Evolutionary conservation across 768 basidiomycete genomes (phyloP), one percentile per base, ranked within the genome.

Genomic region (Rhodosporidiobolus sp.): DNA sequence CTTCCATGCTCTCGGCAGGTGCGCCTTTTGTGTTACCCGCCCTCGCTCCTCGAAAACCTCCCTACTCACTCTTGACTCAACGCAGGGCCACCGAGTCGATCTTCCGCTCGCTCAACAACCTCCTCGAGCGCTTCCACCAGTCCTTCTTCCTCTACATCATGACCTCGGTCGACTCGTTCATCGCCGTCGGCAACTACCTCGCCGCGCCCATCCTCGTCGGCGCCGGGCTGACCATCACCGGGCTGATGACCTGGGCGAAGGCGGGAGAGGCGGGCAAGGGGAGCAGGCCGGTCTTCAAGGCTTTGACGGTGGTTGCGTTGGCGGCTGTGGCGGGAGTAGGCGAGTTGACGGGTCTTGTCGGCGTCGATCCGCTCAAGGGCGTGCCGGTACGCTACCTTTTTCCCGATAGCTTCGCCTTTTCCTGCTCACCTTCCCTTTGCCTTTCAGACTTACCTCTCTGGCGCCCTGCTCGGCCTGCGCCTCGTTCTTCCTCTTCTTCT

Each of bases 111-210:
- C 87, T 88, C 79, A 97, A 96, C 81, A 99, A 99, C 79, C 86
- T 98, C 11, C 85, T 97, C 28, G 96, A 99, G 79, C 88, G 96
- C 24, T 87, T 98, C 30, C 96, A 99, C 80, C 94, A 94, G 3
- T 98, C 95, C 0, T 94, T 95, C 82, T 97, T 98, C 84, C 94
- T 98, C 83, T 98, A 94, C 82, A 84, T 98, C 72, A 82, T 92
- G 70, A 86, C 89, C 22, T 81, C 83, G 50, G 84, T 87, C 2
- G 83, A 82, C 10, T 85, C 84, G 3, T 96, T 95, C 82, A 85
- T 92, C 76, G 91, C 94, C 79, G 92, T 98, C 38, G 94, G 94
- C 4, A 87, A 84, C 77, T 99, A 92, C 81, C 85, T 99, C 12
- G 94, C 95, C 0, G 91, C 91, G 66, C 91, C 87, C 1, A 85